phyloP scores from a whole-genome alignment of 176 grass and related monocot species.

The Chloris gayana region DNA sequence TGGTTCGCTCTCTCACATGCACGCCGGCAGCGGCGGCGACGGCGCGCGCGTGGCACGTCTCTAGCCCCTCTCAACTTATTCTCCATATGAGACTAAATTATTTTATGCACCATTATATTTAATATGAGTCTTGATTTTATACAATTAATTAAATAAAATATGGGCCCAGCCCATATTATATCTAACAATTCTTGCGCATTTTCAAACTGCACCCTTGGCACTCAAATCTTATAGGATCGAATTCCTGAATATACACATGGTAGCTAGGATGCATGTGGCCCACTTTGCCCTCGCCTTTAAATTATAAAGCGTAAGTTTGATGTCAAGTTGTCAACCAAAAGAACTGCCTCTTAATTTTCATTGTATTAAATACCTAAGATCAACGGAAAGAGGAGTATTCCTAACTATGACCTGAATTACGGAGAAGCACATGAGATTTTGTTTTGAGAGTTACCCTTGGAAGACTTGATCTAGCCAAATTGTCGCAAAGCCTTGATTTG shows the following conservation, averaged over 20 bases:
- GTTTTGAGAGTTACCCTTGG: background rate
- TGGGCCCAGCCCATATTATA: too few relatives aligned
- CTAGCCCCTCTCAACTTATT: too few relatives aligned
- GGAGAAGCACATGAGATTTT: background rate
- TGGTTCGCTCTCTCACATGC: too few relatives aligned
- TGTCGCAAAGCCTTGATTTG: background rate
- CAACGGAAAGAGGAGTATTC: too few relatives aligned
- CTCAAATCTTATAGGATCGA: background rate
- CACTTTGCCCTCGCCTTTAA: background rate
- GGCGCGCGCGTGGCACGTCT: too few relatives aligned
- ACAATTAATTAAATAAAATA: too few relatives aligned
- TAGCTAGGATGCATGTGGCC: too few relatives aligned
- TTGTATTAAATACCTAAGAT: too few relatives aligned
- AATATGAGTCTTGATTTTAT: too few relatives aligned
- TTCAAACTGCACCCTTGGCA: background rate
- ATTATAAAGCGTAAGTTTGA: background rate
- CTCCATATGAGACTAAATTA: too few relatives aligned
- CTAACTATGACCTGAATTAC: background rate
- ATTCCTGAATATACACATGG: background rate
- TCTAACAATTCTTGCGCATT: background rate
- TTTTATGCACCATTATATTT: too few relatives aligned
- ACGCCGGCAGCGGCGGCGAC: too few relatives aligned
- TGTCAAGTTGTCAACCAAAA: background rate
- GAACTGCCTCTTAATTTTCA: background rate
- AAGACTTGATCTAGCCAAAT: constrained; percentile 36